Evolutionary conservation across 2,329 filamentous ascomycete species (phyloP), one percentile per base, ranked within the genome.

Genomic region (Colletotrichum sp.): DNA sequence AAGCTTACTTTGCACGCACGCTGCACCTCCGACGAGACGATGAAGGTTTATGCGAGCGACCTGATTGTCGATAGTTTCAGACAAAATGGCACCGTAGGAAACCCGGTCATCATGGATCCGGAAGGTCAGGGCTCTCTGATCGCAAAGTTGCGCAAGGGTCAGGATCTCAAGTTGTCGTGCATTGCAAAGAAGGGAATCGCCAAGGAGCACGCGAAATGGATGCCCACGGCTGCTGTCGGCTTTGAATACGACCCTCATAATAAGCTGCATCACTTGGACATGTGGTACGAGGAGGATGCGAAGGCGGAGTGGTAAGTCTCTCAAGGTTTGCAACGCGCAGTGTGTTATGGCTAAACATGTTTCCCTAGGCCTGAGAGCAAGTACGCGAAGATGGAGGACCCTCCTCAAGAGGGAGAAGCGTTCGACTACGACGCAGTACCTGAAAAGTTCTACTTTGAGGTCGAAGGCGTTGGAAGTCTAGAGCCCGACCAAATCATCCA

Each of bases 171-270:
- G 84, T 91, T 99, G 82, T 94, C 92, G 77, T 98, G 96, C 83
- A 94, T 98, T 78, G 97, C 96, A 66, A 98, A 98, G 89, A 98
- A 98, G 89, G 97, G 97, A 2, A 98, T 98, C 78, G 96, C 96
- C 48, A 99, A 99, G 89, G 97, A 99, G 85, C 97, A 99, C 85
- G 95, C 97, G 12, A 99, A 99, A 86, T 99, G 97, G 97, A 94
- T 95, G 81, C 96, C 97, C 3, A 96, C 95, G 43, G 91, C 96
- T 55, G 97, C 97, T 5, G 93, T 99, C 55, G 96, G 95, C 28
- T 99, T 99, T 83, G 97, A 99, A 85, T 99, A 99, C 85, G 97
- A 99, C 84, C 97, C 97, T 76, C 94, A 97, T 85, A 99, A 99
- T 87, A 98, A 98, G 87, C 88, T 99, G 78, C 92, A 93, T 79